phyloP scores from a whole-genome alignment of 2,329 filamentous ascomycete species.

The Neofusicoccum sp. region DNA sequence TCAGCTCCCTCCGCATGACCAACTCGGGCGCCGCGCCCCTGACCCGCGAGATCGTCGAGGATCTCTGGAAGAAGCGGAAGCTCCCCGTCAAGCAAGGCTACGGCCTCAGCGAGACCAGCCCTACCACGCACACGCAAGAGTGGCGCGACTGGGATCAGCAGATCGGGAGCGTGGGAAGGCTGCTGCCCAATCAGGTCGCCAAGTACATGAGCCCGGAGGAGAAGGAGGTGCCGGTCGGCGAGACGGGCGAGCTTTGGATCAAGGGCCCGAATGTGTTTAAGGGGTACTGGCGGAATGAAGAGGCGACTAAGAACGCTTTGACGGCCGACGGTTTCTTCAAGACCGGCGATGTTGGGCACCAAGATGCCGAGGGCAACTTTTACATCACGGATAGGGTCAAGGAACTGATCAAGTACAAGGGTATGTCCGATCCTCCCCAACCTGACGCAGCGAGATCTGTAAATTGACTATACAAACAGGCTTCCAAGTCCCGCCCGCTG shows the following conservation, averaged over 20 bases:
- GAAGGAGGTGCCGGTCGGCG: slow-evolving; percentile 62
- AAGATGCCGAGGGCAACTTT: slow-evolving; percentile 77
- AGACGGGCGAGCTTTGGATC: slow-evolving; percentile 65
- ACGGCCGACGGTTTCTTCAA: slow-evolving; percentile 83
- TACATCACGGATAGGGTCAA: slow-evolving; percentile 80
- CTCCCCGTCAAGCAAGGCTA: slow-evolving; percentile 91
- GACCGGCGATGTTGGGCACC: slow-evolving; percentile 83
- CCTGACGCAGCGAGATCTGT: not conserved
- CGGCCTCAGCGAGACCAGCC: slow-evolving; percentile 84
- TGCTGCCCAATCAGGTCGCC: slow-evolving; percentile 78
- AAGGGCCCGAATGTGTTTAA: slow-evolving; percentile 79
- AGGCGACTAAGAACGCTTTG: slow-evolving; percentile 71
- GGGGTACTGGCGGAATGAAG: slow-evolving; percentile 75
- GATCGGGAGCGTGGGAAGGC: slow-evolving; percentile 75
- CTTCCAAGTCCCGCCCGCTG: slow-evolving; percentile 53
- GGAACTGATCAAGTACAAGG: slow-evolving; percentile 48
- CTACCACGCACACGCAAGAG: slow-evolving; percentile 72
- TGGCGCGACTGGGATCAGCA: slow-evolving; percentile 76
- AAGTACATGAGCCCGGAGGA: slow-evolving; percentile 71
- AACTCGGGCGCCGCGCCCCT: slow-evolving; percentile 87
- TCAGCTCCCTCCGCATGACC: slow-evolving; percentile 78
- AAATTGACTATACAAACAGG: slow-evolving; percentile 23
- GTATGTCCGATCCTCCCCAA: not conserved
- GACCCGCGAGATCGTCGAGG: slow-evolving; percentile 76
- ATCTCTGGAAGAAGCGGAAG: slow-evolving; percentile 72